Conservation (phyloP, 768 basidiomycete genomes). For the Chalciporus pseudorubinellus region DNA sequence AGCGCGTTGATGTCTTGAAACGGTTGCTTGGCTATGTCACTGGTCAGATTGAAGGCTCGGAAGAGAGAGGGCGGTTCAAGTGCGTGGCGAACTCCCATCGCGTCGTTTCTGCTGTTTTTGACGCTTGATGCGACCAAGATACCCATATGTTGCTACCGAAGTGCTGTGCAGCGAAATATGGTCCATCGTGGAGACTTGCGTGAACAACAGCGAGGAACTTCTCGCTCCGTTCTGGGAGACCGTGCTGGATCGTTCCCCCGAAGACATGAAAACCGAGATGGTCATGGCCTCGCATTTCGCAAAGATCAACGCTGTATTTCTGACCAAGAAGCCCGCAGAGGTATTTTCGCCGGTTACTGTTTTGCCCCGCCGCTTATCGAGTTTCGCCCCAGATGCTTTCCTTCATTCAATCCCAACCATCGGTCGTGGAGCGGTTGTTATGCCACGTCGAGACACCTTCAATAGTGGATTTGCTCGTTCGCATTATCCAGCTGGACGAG, state of each 20-base stretch:
- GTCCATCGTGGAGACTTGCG: slow-evolving; percentile 88
- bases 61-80: slow-evolving; percentile 80
- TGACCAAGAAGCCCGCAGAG: slow-evolving; percentile 87
- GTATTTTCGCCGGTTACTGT: slow-evolving; percentile 43
- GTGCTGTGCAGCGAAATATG: slow-evolving; percentile 95
- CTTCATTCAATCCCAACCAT: slow-evolving; percentile 83
- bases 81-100: slow-evolving; percentile 38
- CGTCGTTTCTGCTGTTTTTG: not conserved
- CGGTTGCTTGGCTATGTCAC: slow-evolving; percentile 82
- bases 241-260: slow-evolving; percentile 72
- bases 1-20: slow-evolving; percentile 75
- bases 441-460: slow-evolving; percentile 86
- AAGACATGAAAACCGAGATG: slow-evolving; percentile 85
- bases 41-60: slow-evolving; percentile 80
- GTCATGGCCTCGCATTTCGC: slow-evolving; percentile 90
- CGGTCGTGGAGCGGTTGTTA: slow-evolving; percentile 78
- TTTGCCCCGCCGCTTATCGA: slow-evolving; percentile 18
- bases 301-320: slow-evolving; percentile 87
- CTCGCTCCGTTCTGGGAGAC: slow-evolving; percentile 91
- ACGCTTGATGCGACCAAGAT: slow-evolving; percentile 46
- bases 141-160: slow-evolving; percentile 90
- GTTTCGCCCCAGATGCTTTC: slow-evolving; percentile 70
- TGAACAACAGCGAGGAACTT: slow-evolving; percentile 67
- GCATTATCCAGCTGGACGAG: slow-evolving; percentile 89
- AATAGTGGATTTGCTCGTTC: slow-evolving; percentile 86